These are phyloP conservation scores for Leccinum huronense DNA, from an alignment of 1,284 basidiomycete species.

Conservation along the genomic window DNA sequence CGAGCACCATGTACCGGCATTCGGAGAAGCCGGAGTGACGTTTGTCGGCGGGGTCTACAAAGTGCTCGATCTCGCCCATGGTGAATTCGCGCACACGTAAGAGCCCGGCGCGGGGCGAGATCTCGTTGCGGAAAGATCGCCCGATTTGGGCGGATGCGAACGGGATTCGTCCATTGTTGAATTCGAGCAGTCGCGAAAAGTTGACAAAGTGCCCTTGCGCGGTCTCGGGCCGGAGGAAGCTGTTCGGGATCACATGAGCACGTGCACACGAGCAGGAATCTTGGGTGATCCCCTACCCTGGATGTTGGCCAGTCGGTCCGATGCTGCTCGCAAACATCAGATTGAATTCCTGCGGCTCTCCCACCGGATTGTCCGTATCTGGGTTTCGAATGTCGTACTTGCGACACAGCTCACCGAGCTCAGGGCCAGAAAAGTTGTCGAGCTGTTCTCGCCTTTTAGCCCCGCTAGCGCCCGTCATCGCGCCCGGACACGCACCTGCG, in stretches of 20 bases:
- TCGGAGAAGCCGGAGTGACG: slow-evolving; percentile 82
- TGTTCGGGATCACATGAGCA: slow-evolving; percentile 28
- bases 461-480: too few species aligned
- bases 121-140: slow-evolving; percentile 96
- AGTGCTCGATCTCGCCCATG: slow-evolving; percentile 99
- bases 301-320: slow-evolving; percentile 96
- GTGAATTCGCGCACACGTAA: slow-evolving; percentile 98
- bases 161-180: slow-evolving; percentile 95
- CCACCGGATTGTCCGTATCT: slow-evolving; percentile 88
- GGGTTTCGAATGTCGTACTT: slow-evolving; percentile 88
- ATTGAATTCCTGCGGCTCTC: slow-evolving; percentile 95
- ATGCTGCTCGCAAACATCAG: slow-evolving; percentile 98
- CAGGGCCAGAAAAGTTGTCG: slow-evolving; percentile 91
- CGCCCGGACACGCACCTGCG: slow-evolving; percentile 60
- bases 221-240: slow-evolving; percentile 96
- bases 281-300: slow-evolving; percentile 60
- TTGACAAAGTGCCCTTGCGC: slow-evolving; percentile 99
- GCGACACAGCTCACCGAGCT: slow-evolving; percentile 86
- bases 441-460: slow-evolving; percentile 51
- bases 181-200: slow-evolving; percentile 95
- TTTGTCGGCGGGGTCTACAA: slow-evolving; percentile 94
- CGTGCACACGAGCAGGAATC: accelerated
- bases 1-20: slow-evolving; percentile 73
- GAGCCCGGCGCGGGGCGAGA: slow-evolving; percentile 93
- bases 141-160: slow-evolving; percentile 99